Evolutionary conservation across 129 eudicot species (phyloP).

Genomic region (Pseudognaphalium luteoalbum): DNA sequence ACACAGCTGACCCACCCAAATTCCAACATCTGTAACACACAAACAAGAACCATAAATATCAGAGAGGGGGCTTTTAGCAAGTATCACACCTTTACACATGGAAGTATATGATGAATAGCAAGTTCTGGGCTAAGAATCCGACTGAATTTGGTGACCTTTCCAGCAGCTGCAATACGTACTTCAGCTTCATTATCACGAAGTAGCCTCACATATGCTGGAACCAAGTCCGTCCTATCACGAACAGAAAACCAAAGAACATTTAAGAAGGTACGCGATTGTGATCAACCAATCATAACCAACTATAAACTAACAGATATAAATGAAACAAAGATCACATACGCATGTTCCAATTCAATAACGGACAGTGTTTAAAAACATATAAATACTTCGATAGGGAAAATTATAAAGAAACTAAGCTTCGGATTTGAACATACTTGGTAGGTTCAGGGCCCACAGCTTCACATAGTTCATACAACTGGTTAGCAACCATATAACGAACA

Average conservation of each 20-base stretch:
- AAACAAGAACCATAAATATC: slow-evolving; percentile 3
- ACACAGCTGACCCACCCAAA: not conserved
- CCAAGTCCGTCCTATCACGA: slow-evolving; percentile 78
- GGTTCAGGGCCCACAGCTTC: slow-evolving; percentile 99
- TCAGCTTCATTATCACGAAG: slow-evolving; percentile 99
- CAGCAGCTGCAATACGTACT: slow-evolving; percentile 99
- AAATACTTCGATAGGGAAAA: not conserved
- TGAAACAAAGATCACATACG: slow-evolving; percentile 7
- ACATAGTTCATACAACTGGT: slow-evolving; percentile 93
- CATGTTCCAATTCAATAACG: no score
- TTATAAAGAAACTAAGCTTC: not conserved
- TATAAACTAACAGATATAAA: not conserved
- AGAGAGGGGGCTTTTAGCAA: not conserved
- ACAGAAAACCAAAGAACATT: slow-evolving; percentile 8
- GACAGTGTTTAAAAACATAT: not conserved
- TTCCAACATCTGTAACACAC: not conserved
- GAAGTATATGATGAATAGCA: slow-evolving; percentile 95
- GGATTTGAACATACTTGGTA: slow-evolving; percentile 58
- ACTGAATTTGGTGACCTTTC: slow-evolving; percentile 93
- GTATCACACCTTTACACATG: slow-evolving; percentile 85
- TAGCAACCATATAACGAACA: slow-evolving; percentile 99
- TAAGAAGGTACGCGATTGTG: not conserved
- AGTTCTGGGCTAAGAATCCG: slow-evolving; percentile 90
- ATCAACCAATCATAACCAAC: not conserved
- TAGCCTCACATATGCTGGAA: slow-evolving; percentile 97